Evolutionary conservation across 352 stramenopile species (phyloP).

Genomic region (Phytophthora chlamydospora): DNA sequence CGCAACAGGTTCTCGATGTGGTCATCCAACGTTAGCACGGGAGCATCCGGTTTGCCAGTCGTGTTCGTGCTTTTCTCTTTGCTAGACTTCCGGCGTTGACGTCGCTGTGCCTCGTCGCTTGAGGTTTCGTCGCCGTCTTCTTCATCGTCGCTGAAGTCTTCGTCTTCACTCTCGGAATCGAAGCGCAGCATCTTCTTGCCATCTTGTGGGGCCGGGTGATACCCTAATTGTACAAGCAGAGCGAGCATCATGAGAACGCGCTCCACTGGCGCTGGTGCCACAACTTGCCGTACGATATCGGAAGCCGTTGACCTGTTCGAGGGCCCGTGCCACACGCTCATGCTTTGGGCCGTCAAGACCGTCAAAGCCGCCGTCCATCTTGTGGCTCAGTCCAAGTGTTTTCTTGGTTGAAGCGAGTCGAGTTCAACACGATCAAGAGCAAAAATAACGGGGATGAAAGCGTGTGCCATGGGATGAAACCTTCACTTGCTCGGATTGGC

Average conservation of each 20-base stretch:
- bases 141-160: constrained; percentile 19
- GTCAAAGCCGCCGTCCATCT: constrained; percentile 28
- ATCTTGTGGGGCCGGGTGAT: constrained; percentile 45
- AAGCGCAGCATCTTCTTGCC: constrained; percentile 53
- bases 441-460: constrained; percentile 35
- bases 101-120: constrained; percentile 15
- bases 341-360: constrained; percentile 46
- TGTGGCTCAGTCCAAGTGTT: constrained; percentile 1
- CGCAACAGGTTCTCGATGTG: constrained; percentile 73
- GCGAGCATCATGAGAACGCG: background rate
- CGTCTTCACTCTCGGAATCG: constrained; percentile 47
- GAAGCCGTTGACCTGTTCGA: constrained; percentile 75
- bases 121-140: constrained; percentile 5
- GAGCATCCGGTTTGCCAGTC: background rate
- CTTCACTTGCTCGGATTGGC: constrained; percentile 26
- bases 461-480: constrained; percentile 14
- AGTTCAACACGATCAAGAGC: background rate
- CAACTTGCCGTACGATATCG: constrained; percentile 55
- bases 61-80: constrained; percentile 5
- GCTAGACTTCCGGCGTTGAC: constrained; percentile 5
- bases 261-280: no score
- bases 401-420: background rate
- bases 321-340: constrained; percentile 61
- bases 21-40: constrained; percentile 57
- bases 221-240: constrained; percentile 38